A percentile compares a stretch with the other conserved stretches of the same genome.
phyloP scores from a whole-genome alignment of 2,329 filamentous ascomycete genomes.

The Pseudocercospora macadamiae region DNA sequence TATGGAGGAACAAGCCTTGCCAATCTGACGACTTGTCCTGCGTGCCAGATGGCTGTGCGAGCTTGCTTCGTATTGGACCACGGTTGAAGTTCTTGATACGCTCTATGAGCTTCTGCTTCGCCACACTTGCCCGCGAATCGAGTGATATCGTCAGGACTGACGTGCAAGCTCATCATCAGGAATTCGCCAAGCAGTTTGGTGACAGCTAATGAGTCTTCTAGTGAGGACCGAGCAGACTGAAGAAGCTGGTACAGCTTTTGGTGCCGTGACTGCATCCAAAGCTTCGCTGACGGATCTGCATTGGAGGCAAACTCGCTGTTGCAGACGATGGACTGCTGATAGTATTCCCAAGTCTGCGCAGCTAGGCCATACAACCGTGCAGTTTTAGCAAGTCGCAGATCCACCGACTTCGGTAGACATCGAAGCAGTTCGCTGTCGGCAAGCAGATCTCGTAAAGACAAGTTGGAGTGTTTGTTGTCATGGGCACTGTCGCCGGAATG shows the following conservation, averaged over 20 bases:
- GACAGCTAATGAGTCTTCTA: conserved; percentile 8
- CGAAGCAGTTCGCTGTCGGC: conserved; percentile 8
- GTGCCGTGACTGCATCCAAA: conserved; percentile 29
- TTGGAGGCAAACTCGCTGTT: conserved; percentile 3
- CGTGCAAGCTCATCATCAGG: conserved; percentile 26
- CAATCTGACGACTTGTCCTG: conserved; percentile 21
- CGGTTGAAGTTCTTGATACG: conserved; percentile 22
- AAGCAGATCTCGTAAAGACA: conserved; percentile 20
- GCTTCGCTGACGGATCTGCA: conserved; percentile 20
- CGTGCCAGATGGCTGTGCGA: conserved; percentile 26
- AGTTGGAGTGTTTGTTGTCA: neutral
- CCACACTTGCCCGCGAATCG: conserved; percentile 28
- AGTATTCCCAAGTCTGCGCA: conserved; percentile 27
- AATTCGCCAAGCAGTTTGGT: conserved; percentile 20
- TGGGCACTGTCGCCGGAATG: neutral
- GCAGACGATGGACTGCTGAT: conserved; percentile 20
- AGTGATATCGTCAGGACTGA: conserved; percentile 22
- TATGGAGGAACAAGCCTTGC: conserved; percentile 21
- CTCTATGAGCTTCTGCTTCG: conserved; percentile 26
- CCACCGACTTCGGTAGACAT: conserved; percentile 17
- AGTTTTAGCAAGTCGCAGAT: conserved; percentile 17
- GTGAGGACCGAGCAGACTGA: neutral
- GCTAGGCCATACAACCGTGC: conserved; percentile 21
- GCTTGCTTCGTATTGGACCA: conserved; percentile 25
- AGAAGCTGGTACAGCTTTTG: conserved; percentile 22